Evolutionary conservation across 2,329 filamentous ascomycete genomes (phyloP), one percentile per base, ranked within the genome.

Genomic region (Pseudocercospora fuligena): DNA sequence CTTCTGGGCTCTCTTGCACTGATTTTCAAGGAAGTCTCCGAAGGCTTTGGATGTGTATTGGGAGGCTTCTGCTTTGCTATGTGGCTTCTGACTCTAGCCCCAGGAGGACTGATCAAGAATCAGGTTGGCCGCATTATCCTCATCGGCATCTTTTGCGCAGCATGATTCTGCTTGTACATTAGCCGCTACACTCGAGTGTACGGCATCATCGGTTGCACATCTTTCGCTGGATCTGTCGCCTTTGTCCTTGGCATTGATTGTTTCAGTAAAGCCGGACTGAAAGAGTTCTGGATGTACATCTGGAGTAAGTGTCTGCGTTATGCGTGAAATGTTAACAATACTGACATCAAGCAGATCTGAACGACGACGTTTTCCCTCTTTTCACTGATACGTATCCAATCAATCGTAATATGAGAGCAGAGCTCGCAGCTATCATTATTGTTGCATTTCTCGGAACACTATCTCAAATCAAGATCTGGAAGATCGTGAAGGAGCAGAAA

Each of bases 211-310:
- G 82, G 83, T 12, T 88, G 87, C 57, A 93, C 93, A 12, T 88
- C 94, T 0, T 96, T 97, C 75, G 86, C 88, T 4, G 94, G 94
- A 7, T 90, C 93, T 3, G 97, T 93, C 0, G 88, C 88, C 2
- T 84, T 90, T 0, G 87, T 97, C 14, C 80, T 98, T 2, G 94
- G 94, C 2, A 91, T 98, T 65, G 94, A 98, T 77, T 97, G 93
- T 78, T 96, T 94, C 73, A 94, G 90, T 74, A 85, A 89, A 69
- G 93, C 93, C n/a, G 94, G 94, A 0, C 82, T 97, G 73, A 97
- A 97, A 78, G 94, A 98, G 78, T 97, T 97, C 72, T 98, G 94
- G 94, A 86, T 92, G 5, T 98, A 96, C 77, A 85, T 97, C 43
- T 98, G 94, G 94, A 82, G 86, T 88, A 77, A 78, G 85, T 77